Base-by-base conservation (phyloP, 148 eudicot species). In the Diospyros lotus region DNA sequence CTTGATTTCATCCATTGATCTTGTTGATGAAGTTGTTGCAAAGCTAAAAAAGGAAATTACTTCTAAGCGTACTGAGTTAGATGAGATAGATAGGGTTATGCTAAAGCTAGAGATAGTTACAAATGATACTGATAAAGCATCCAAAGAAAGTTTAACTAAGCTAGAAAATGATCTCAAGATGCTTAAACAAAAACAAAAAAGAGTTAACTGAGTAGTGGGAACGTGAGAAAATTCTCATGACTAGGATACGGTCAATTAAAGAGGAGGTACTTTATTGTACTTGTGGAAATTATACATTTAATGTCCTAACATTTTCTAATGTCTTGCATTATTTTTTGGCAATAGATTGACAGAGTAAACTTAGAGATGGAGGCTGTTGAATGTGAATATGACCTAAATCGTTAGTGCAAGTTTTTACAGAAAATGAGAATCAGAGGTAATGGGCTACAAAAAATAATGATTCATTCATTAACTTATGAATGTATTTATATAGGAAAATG, bases 11-110 rank as follows among this genome's bases (percentile, higher is more conserved):
- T 97, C 99, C 59, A 95, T 95, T 75, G 99, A 94, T 78, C 81
- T 94, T 45, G 98, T 94, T 56, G 99, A 95, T 82, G 99, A 95
- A 87, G 99, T 97, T 41, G 99, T 97, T 74, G 99, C 99, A 17
- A 95, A 95, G 72, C 87, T 95, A 54, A 95, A 95, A 84, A 95
- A 92, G 99, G 99, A 95, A 78, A 95, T 95, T 42, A 95, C 99
- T 52, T 95, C 99, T 65, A 95, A 95, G 75, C 99, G 97, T 65
- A 95, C 94, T 5, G 93, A 90, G 4, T 96, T 95, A 28, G 99
- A 95, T 90, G 99, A 95, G 76, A 90, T 95, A 60, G 84, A 95
- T 44, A 94, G 99, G 58, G 77, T 96, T 69, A 96, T 95, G 48
- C 75, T 95, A 77, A 95, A 95, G 80, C 77, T 89, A 73, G 99